Conservation (phyloP, 306 rosid species). For the Herpetospermum pedunculosum region DNA sequence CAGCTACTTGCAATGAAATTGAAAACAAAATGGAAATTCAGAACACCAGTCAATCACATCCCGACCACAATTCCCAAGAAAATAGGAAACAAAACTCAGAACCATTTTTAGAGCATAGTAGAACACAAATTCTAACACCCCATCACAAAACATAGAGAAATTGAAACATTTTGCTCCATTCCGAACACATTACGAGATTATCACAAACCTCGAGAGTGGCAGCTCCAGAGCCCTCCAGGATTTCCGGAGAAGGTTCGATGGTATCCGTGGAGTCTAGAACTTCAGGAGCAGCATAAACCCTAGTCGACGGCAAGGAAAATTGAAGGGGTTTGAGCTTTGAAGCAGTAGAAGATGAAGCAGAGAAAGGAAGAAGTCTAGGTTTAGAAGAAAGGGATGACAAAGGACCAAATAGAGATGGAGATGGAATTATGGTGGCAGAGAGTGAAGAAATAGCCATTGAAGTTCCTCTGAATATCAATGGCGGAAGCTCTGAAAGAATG, state of each 20-base stretch:
- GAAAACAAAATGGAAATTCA: background rate
- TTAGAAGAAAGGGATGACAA: constrained; percentile 29
- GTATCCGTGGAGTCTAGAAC: constrained; percentile 37
- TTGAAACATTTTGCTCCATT: background rate
- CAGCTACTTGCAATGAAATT: background rate
- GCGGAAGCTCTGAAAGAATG: background rate
- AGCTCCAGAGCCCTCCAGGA: constrained; percentile 22
- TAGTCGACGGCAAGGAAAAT: constrained; percentile 27
- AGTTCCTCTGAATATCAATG: constrained; percentile 1
- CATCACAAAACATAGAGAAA: background rate
- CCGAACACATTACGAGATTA: background rate
- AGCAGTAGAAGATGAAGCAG: constrained; percentile 19
- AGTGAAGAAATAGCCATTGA: constrained; percentile 72
- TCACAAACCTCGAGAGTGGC: constrained; percentile 31
- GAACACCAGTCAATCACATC: background rate
- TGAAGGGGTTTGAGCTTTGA: constrained; percentile 26
- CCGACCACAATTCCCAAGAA: background rate
- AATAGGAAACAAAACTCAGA: background rate
- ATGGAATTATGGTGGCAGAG: constrained; percentile 38
- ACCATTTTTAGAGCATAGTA: background rate
- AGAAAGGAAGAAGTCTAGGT: constrained; percentile 20
- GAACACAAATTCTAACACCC: background rate
- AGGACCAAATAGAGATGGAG: constrained; percentile 35
- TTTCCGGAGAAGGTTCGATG: constrained; percentile 29
- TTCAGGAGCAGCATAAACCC: constrained; percentile 60